A percentile compares a stretch with the other conserved stretches of the same genome.
These are phyloP conservation scores for Wickerhamomyces kurtzmanii DNA, from an alignment of 805 yeast species.

Conservation along the genomic window DNA sequence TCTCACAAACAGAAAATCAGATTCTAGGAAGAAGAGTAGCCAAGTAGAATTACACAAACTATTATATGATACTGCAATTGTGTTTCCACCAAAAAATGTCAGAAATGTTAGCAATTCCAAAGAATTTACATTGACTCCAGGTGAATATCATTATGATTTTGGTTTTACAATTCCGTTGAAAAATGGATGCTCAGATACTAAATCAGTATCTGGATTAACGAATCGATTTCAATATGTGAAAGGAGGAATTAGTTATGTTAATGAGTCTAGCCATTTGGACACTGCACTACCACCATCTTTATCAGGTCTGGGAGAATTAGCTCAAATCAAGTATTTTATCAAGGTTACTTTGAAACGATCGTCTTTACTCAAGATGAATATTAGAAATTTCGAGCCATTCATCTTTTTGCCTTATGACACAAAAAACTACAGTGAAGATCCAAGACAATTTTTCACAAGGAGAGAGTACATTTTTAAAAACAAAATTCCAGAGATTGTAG, in stretches of 20 bases:
- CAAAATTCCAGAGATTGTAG: conserved; percentile 34
- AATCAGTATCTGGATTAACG: conserved; percentile 19
- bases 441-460: conserved; percentile 34
- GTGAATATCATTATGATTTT: conserved; percentile 40
- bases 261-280: conserved; percentile 6
- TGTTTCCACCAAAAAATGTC: conserved; percentile 43
- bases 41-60: too few relatives aligned
- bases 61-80: conserved; percentile 36
- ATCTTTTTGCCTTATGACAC: conserved; percentile 34
- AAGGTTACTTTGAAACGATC: conserved; percentile 52
- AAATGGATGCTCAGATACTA: conserved; percentile 31
- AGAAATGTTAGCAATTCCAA: conserved; percentile 30
- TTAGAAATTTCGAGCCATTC: conserved; percentile 39
- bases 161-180: too few relatives aligned
- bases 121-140: conserved; percentile 39
- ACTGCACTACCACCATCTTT: conserved; percentile 17
- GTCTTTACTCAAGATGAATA: conserved; percentile 35
- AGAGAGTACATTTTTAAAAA: conserved; percentile 27
- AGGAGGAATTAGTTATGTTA: not conserved
- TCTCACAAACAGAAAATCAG: conserved; percentile 5
- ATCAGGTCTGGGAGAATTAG: conserved; percentile 11
- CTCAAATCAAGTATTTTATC: conserved; percentile 36
- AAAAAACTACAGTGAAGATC: conserved; percentile 20
- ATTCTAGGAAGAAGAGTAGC: too few relatives aligned
- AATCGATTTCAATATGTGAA: conserved; percentile 1